Conservation (phyloP, 441 rosid genomes). For the Euphorbia schlechtendalii region DNA sequence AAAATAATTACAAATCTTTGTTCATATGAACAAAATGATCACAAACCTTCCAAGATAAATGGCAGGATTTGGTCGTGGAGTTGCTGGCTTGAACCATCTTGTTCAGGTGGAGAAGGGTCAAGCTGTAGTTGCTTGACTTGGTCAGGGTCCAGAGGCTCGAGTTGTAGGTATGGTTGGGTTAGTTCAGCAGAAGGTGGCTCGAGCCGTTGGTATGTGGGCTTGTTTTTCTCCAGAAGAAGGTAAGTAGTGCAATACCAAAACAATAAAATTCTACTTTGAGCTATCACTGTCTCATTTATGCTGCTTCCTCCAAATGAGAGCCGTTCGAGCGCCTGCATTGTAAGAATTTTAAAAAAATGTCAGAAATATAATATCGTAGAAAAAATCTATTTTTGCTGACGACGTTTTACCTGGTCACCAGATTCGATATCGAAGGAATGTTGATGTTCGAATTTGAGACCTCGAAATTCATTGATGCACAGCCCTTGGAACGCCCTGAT, state of each 20-base stretch:
- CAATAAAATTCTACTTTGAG: constrained; percentile 68
- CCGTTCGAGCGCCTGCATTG: constrained; percentile 74
- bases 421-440: constrained; percentile 73
- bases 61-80: constrained; percentile 50
- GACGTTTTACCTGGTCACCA: constrained; percentile 76
- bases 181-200: constrained; percentile 41
- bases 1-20: constrained; percentile 75
- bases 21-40: constrained; percentile 16
- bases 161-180: constrained; percentile 27
- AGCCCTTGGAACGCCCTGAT: constrained; percentile 98
- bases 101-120: constrained; percentile 26
- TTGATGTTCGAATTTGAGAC: constrained; percentile 78
- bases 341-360: neutral
- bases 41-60: constrained; percentile 96
- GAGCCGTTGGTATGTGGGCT: constrained; percentile 74
- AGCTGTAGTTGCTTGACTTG: constrained; percentile 23
- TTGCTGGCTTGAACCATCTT: constrained; percentile 33
- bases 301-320: constrained; percentile 67
- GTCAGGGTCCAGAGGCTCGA: constrained; percentile 38
- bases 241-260: constrained; percentile 87
- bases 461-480: constrained; percentile 82
- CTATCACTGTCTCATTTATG: constrained; percentile 60
- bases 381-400: neutral
- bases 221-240: constrained; percentile 75
- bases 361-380: neutral